phyloP scores from a whole-genome alignment of 73 alveolate species.

The Urostyla sp. region DNA sequence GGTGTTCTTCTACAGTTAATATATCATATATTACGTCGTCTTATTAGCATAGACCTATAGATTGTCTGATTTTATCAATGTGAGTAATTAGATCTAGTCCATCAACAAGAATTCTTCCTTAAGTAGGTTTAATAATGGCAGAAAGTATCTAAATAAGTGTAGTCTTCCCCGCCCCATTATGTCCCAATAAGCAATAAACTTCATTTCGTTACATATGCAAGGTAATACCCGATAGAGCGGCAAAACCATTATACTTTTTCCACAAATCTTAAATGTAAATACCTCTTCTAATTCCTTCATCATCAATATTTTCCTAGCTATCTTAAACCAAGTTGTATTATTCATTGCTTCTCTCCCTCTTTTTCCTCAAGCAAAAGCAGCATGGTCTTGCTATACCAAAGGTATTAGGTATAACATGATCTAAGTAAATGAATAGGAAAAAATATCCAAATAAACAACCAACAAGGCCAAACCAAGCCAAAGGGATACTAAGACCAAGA shows the following conservation, averaged over 20 bases:
- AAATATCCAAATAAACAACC: conserved; percentile 11
- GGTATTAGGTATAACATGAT: conserved; percentile 30
- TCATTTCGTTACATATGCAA: conserved; percentile 61
- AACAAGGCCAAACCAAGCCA: conserved; percentile 38
- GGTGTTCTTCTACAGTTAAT: conserved; percentile 67
- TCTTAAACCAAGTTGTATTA: too few species aligned
- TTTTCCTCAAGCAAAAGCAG: conserved; percentile 51
- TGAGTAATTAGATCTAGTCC: conserved; percentile 60
- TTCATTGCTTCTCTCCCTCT: too few species aligned
- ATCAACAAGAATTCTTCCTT: conserved; percentile 55
- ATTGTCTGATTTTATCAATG: conserved; percentile 61
- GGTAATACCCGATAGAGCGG: conserved; percentile 67
- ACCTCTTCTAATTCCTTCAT: conserved; percentile 38
- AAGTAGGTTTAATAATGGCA: conserved; percentile 71
- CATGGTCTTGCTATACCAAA: conserved; percentile 45
- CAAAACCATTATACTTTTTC: conserved; percentile 57
- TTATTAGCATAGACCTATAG: conserved; percentile 76
- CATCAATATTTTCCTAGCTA: conserved; percentile 29
- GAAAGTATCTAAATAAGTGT: conserved; percentile 76
- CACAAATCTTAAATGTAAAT: conserved; percentile 59
- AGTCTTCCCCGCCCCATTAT: conserved; percentile 83
- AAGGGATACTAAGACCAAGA: background rate
- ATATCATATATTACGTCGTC: conserved; percentile 72
- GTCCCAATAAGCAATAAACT: conserved; percentile 74
- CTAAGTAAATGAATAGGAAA: conserved; percentile 31